Evolutionary conservation across 1,284 basidiomycete genomes (phyloP).

Genomic region (Boletus mariae): DNA sequence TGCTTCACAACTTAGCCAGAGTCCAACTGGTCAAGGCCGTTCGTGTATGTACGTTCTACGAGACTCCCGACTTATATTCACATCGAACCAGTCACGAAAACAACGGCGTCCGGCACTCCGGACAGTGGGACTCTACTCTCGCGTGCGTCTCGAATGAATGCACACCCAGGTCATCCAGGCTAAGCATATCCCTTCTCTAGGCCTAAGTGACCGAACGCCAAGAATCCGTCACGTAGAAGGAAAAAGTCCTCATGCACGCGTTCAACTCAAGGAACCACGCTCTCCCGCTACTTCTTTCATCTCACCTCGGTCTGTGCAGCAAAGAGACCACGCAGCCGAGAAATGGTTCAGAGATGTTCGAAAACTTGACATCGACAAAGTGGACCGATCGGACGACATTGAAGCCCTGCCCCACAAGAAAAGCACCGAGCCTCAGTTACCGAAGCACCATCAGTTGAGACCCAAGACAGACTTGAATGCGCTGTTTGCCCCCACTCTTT

Average conservation of each 20-base stretch:
- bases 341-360: conserved; percentile 25
- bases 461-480: conserved; percentile 24
- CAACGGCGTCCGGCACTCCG: background rate
- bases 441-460: conserved; percentile 22
- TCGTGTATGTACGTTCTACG: conserved; percentile 2
- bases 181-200: conserved; percentile 8
- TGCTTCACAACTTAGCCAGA: conserved; percentile 9
- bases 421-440: background rate
- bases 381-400: background rate
- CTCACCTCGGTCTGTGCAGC: conserved; percentile 22
- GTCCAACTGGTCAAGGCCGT: background rate
- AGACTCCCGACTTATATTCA: conserved; percentile 9
- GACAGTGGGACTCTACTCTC: conserved; percentile 15
- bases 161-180: background rate
- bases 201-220: conserved; percentile 13
- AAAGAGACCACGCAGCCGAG: conserved; percentile 22
- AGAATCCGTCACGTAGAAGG: background rate
- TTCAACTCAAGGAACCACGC: background rate
- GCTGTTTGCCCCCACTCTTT: conserved; percentile 18
- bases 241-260: background rate
- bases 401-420: conserved; percentile 6
- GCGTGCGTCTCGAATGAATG: conserved; percentile 18
- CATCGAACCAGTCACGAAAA: conserved; percentile 5
- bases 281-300: conserved; percentile 21
- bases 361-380: conserved; percentile 17